Base-by-base conservation (phyloP, 805 yeast genomes). In the Wickerhamomyces bovis region DNA sequence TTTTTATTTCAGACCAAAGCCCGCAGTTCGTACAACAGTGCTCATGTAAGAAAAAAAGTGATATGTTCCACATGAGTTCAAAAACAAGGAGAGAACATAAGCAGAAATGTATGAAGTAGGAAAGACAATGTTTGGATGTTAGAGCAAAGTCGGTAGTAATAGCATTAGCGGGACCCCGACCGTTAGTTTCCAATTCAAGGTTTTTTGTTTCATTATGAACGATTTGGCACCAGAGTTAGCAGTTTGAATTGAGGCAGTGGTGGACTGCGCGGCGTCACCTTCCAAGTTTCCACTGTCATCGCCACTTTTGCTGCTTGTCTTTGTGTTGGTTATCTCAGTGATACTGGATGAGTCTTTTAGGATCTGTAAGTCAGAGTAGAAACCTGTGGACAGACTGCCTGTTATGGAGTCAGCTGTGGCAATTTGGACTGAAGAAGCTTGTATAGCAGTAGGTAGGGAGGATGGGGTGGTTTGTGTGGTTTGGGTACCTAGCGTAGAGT, bases 81-180 rank as follows among this genome's bases (percentile, higher is more conserved):
- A 28, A 28, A 28, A 13, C 31, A 28, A 13, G n/a, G 31, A 15
- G 26, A n/a, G 15, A 30, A 33, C 13, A 31, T n/a, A 13, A 30
- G 15, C 22, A 28, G 44, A 40, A 22, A 3, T 11, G 11, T 18
- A 15, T 20, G 19, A 35, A 9, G 23, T 12, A 13, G 4, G 10
- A 43, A 23, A 9, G 20, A 16, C 20, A 4, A 33, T 33, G 11
- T 13, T 12, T 15, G n/a, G 3, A 13, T 33, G 12, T 16, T 16
- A 33, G 3, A 33, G 36, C 20, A 33, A 33, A 16, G 44, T 35
- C 12, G 56, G 54, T 6, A 49, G 19, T 2, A 42, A 36, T 23
- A 54, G 18, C n/a, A 54, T 12, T 2, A 48, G 30, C 6, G 54
- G 57, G 13, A 54, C 25, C 13, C 39, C 40, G 3, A 49, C 16